Base-by-base conservation (phyloP, 257 asterid genomes). In the Fraxinus americana region DNA sequence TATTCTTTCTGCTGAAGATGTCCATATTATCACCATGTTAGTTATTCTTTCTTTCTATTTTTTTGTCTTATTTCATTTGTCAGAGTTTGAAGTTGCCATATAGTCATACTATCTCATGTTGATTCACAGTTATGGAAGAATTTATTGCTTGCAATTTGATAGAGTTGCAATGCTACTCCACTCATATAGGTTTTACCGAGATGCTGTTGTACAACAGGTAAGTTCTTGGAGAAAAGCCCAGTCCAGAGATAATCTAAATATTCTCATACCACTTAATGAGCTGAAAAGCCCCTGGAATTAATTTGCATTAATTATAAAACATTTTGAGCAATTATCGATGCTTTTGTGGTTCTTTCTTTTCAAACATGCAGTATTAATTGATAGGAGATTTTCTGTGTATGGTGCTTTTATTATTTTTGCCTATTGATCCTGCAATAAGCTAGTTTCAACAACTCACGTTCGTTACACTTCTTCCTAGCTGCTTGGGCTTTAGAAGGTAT, bases 71-170 rank as follows among this genome's bases (percentile, higher is more conserved):
- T 66, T 70, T 43, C 23, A 35, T 78, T 27, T 36, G 67, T 61
- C 70, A 11, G 72, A 67, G 38, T 73, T 83, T 65, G 63, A 84
- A 71, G 66, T 65, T 75, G 39, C 72, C 38, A 27, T 77, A 68
- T 43, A 74, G 39, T 80, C 67, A 66, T 69, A 72, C 74, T 83
- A 67, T 76, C 69, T 79, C 80, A 81, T 79, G 77, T 71, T 71
- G 73, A 81, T 84, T 80, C 77, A 68, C 96, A 95, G 98, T 83
- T 95, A 95, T 80, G 98, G 98, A 82, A 90, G 99, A 89, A 92
- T 95, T 85, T 95, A 93, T 83, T 95, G 99, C 90, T 87, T 95
- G 85, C 99, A 95, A 86, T 85, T 93, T 74, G 98, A 95, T 85
- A 90, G 92, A 85, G 90, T 90, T 77, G 96, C 94, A 14, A 95